phyloP scores from a whole-genome alignment of 1,284 basidiomycete genomes.

The Thelephora terrestris region DNA sequence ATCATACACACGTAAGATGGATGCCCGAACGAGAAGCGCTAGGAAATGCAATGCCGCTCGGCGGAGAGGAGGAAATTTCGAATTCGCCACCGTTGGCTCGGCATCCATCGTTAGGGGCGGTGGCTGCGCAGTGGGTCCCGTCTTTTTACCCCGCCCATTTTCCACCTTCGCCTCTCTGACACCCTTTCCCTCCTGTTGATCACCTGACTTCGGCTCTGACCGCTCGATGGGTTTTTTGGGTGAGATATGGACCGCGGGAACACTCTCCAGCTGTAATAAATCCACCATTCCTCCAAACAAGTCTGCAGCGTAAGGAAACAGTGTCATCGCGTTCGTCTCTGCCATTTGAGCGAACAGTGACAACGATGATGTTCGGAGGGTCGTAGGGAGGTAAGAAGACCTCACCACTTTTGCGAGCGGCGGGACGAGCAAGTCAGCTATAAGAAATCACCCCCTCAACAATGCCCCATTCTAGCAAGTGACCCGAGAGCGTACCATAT shows the following conservation, averaged over 20 bases:
- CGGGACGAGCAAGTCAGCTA: slow-evolving; percentile 68
- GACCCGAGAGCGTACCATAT: slow-evolving; percentile 44
- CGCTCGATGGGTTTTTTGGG: slow-evolving; percentile 8
- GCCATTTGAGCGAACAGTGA: slow-evolving; percentile 72
- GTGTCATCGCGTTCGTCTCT: slow-evolving; percentile 49
- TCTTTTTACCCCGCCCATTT: slow-evolving; percentile 9
- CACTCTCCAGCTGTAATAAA: slow-evolving; percentile 67
- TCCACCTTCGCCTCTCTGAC: slow-evolving; percentile 4
- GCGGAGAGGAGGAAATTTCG: slow-evolving; percentile 71
- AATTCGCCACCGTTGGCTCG: slow-evolving; percentile 43
- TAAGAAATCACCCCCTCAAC: slow-evolving; percentile 2
- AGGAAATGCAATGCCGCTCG: slow-evolving; percentile 78
- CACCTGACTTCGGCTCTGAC: neutral
- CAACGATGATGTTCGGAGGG: slow-evolving; percentile 73
- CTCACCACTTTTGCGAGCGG: slow-evolving; percentile 54
- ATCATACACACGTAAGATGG: slow-evolving; percentile 39
- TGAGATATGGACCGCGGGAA: slow-evolving; percentile 18
- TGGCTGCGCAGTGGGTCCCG: slow-evolving; percentile 14
- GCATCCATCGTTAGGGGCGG: slow-evolving; percentile 33
- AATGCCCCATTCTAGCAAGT: neutral
- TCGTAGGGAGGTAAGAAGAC: slow-evolving; percentile 49
- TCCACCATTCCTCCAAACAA: slow-evolving; percentile 64
- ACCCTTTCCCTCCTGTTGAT: slow-evolving; percentile 1
- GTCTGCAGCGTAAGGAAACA: slow-evolving; percentile 54
- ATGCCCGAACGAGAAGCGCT: slow-evolving; percentile 48